These are phyloP conservation scores for Saccharomycopsis selenospora DNA, from an alignment of 805 yeast genomes.

Conservation along the genomic window DNA sequence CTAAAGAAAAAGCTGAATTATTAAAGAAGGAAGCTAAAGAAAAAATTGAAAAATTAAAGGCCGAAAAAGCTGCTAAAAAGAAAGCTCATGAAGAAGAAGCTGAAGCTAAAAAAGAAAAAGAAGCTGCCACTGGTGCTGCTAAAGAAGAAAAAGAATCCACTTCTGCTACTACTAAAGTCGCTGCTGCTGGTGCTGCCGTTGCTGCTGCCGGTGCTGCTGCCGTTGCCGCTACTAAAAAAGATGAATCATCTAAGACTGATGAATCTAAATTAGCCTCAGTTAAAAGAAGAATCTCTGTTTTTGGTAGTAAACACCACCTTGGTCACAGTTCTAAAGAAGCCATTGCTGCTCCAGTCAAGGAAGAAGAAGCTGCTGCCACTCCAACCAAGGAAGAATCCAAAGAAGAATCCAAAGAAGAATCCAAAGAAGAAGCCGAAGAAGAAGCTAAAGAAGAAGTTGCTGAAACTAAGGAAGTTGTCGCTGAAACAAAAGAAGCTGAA, in stretches of 20 bases:
- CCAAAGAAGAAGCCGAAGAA: neutral
- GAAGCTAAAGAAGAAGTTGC: conserved; percentile 1
- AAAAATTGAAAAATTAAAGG: neutral
- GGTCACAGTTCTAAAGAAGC: neutral
- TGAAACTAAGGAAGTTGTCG: neutral
- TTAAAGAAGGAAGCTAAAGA: neutral
- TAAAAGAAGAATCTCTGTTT: conserved; percentile 18
- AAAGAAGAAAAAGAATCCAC: too few species aligned
- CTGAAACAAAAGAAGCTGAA: conserved; percentile 6
- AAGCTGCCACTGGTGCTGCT: conserved; percentile 14
- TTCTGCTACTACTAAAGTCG: conserved; percentile 19
- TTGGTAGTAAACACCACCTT: conserved; percentile 7
- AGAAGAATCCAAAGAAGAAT: neutral
- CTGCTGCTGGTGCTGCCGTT: conserved; percentile 22
- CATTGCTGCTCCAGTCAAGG: conserved; percentile 8
- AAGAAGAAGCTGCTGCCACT: conserved; percentile 5
- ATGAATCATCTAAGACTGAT: conserved; percentile 4
- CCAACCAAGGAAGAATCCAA: conserved; percentile 34
- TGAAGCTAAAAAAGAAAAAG: conserved; percentile 19
- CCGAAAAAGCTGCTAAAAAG: conserved; percentile 13
- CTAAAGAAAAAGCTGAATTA: neutral
- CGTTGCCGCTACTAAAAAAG: conserved; percentile 13
- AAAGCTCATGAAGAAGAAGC: conserved; percentile 11
- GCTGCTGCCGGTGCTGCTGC: conserved; percentile 20
- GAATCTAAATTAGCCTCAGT: conserved; percentile 9